Evolutionary conservation across 129 eudicot genomes (phyloP).

Genomic region (Saposhnikovia divaricata): DNA sequence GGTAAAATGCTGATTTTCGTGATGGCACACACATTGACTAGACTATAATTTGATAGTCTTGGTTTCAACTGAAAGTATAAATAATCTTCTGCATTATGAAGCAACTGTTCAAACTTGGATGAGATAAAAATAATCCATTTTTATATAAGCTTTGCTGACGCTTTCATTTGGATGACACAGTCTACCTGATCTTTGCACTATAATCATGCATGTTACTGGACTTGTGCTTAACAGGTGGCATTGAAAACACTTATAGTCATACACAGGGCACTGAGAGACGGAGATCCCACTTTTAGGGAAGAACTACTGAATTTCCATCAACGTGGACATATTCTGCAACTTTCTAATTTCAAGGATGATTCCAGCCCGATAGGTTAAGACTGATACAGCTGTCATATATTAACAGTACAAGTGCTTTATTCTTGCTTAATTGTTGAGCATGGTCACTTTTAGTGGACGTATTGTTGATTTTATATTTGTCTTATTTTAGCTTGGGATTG

Average conservation of each 20-base stretch:
- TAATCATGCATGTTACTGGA: not conserved
- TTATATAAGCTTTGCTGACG: not conserved
- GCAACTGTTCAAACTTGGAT: not conserved
- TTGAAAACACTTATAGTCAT: conserved; percentile 81
- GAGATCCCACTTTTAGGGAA: conserved; percentile 91
- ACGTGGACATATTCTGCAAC: conserved; percentile 73
- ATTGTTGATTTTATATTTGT: not conserved
- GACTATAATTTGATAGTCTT: not conserved
- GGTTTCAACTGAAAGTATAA: not conserved
- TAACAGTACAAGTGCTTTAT: not conserved
- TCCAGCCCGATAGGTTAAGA: conserved; percentile 12
- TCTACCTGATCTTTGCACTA: not conserved
- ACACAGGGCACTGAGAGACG: conserved; percentile 90
- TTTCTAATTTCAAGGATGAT: conserved; percentile 30
- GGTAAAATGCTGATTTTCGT: not conserved
- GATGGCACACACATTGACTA: not conserved
- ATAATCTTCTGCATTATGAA: not conserved
- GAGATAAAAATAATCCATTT: not conserved
- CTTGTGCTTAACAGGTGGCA: conserved; percentile 59
- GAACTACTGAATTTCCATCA: conserved; percentile 83
- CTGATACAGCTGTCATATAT: not conserved
- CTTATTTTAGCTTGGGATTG: conserved; percentile 88
- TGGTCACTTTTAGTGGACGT: not conserved
- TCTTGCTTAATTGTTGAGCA: not conserved
- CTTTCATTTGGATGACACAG: not conserved